phyloP scores from a whole-genome alignment of 176 grass and related monocot species.

The Puccinellia tenuiflora region DNA sequence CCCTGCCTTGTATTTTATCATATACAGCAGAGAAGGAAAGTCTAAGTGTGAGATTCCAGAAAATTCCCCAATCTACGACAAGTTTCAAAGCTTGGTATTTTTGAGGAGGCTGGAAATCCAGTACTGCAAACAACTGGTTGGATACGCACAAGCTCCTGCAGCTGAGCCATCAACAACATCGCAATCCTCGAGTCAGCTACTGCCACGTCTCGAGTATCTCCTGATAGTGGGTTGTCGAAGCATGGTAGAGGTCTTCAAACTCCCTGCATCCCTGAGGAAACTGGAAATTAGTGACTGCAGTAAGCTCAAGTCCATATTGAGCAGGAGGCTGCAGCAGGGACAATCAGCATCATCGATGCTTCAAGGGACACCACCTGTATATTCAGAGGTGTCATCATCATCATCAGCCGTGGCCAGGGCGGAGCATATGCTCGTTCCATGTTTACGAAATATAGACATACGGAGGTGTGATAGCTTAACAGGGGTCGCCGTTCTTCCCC shows the following conservation, averaged over 20 bases:
- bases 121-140: neutral
- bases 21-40: too few relatives aligned
- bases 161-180: neutral
- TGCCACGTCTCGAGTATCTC: neutral
- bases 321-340: neutral
- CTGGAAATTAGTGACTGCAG: fast-evolving
- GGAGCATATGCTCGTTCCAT: neutral
- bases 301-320: neutral
- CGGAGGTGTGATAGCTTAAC: neutral
- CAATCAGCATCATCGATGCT: neutral
- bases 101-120: neutral
- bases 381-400: neutral
- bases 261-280: neutral
- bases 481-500: neutral
- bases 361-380: neutral
- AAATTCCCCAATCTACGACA: too few relatives aligned
- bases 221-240: fast-evolving
- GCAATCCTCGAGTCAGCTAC: neutral
- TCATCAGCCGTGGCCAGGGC: neutral
- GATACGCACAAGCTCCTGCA: neutral
- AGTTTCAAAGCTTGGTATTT: neutral
- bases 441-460: neutral
- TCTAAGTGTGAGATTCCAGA: too few relatives aligned
- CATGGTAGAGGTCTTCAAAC: neutral
- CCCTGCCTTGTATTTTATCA: too few relatives aligned